Conservation (phyloP, 2,329 filamentous ascomycete genomes). For the Microdochium bolleyi region DNA sequence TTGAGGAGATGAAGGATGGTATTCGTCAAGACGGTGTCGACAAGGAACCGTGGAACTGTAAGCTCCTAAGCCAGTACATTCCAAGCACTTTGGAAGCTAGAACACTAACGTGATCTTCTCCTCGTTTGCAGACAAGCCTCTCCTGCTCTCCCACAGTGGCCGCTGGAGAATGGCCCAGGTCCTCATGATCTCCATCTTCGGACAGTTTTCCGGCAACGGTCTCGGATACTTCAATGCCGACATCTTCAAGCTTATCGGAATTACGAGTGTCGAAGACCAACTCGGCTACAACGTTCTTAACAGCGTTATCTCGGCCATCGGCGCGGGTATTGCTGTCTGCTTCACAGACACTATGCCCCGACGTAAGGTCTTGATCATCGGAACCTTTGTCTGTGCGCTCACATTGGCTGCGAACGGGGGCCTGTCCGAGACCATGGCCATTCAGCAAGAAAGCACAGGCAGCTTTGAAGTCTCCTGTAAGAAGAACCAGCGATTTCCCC, state of each 20-base stretch:
- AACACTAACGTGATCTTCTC: not conserved
- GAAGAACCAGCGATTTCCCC: no score
- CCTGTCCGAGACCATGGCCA: conserved; percentile 27
- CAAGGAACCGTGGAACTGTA: conserved; percentile 38
- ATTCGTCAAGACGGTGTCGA: conserved; percentile 37
- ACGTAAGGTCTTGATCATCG: conserved; percentile 34
- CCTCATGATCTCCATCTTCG: conserved; percentile 41
- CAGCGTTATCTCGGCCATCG: conserved; percentile 34
- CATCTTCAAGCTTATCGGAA: conserved; percentile 33
- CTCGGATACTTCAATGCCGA: conserved; percentile 42
- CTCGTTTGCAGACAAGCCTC: conserved; percentile 28
- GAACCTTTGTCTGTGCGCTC: conserved; percentile 32
- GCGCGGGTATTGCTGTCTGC: conserved; percentile 32
- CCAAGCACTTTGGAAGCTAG: not conserved
- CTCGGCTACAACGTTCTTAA: conserved; percentile 39
- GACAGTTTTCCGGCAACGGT: conserved; percentile 42
- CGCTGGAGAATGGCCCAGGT: conserved; percentile 40
- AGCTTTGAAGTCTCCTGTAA: conserved; percentile 10
- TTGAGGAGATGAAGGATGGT: conserved; percentile 32
- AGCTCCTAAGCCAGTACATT: conserved; percentile 6
- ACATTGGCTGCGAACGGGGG: conserved; percentile 36
- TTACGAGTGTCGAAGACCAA: conserved; percentile 25
- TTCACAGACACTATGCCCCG: conserved; percentile 37
- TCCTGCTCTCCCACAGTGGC: conserved; percentile 32
- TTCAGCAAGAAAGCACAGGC: conserved; percentile 18